Percentiles rank a stretch among this genome's conserved stretches.
These are phyloP conservation scores for Adansonia rubrostipa DNA, from an alignment of 441 rosid genomes.

Conservation along the genomic window DNA sequence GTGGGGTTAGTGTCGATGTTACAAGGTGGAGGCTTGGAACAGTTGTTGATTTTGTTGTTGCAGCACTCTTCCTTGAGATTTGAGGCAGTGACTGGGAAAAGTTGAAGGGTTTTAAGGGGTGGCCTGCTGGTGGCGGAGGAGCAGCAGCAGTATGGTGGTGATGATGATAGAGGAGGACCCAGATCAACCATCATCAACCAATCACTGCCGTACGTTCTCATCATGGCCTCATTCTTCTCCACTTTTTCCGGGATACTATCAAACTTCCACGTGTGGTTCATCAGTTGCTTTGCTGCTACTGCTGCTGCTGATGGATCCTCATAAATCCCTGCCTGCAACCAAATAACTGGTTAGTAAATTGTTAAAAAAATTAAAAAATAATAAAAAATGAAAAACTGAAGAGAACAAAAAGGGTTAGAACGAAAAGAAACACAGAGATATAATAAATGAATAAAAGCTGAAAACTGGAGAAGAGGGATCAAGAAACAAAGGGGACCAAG, in stretches of 20 bases:
- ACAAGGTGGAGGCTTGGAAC: conserved; percentile 23
- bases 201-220: conserved; percentile 49
- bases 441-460: neutral
- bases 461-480: neutral
- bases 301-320: conserved; percentile 27
- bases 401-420: neutral
- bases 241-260: conserved; percentile 35
- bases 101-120: conserved; percentile 80
- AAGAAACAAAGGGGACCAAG: conserved; percentile 5
- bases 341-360: neutral
- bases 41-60: neutral
- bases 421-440: neutral
- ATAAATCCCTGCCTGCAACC: conserved; percentile 33
- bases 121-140: conserved; percentile 32
- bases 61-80: conserved; percentile 62
- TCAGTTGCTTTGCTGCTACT: conserved; percentile 38
- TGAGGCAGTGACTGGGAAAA: conserved; percentile 79
- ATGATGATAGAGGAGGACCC: conserved; percentile 36
- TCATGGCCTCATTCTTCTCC: conserved; percentile 38
- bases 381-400: neutral
- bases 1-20: neutral
- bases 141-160: conserved; percentile 23
- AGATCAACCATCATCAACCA: conserved; percentile 62
- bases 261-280: conserved; percentile 42
- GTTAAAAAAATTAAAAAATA: neutral